phyloP scores from a whole-genome alignment of 1,284 basidiomycete species.

The Ustilago curta region DNA sequence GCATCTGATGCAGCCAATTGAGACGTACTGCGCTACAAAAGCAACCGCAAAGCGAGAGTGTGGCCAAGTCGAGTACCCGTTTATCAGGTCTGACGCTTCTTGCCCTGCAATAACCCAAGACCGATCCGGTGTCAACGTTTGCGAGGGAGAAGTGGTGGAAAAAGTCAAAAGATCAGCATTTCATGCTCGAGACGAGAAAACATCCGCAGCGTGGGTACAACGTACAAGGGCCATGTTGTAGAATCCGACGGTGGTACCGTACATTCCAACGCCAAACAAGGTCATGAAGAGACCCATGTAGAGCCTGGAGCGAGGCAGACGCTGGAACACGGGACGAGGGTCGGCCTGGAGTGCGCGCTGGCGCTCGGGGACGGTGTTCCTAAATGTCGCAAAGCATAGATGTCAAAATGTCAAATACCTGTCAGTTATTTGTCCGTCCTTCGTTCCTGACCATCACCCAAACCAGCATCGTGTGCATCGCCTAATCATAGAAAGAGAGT shows the following conservation, averaged over 20 bases:
- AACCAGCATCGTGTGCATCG: background rate
- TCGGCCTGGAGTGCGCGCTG: conserved; percentile 65
- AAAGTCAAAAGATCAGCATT: conserved; percentile 1
- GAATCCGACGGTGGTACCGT: conserved; percentile 59
- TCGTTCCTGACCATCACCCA: background rate
- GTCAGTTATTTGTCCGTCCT: conserved; percentile 4
- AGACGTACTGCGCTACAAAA: background rate
- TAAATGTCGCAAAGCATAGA: conserved; percentile 9
- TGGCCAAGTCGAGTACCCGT: background rate
- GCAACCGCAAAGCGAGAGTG: background rate
- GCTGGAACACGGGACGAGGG: conserved; percentile 62
- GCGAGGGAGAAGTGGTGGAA: background rate
- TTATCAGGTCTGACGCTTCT: conserved; percentile 43
- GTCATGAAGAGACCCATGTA: conserved; percentile 65
- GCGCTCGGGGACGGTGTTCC: conserved; percentile 62
- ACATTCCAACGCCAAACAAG: conserved; percentile 64
- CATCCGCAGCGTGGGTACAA: too few relatives aligned
- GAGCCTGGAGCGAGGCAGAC: conserved; percentile 59
- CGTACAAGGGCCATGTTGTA: conserved; percentile 65
- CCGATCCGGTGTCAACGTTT: background rate
- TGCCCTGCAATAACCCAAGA: conserved; percentile 25
- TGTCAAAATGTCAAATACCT: background rate
- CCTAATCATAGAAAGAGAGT: too few relatives aligned
- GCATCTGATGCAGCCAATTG: background rate
- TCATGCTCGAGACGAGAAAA: too few relatives aligned